phyloP scores from a whole-genome alignment of 352 stramenopile species.

The Globisporangium rhizosaccharum region DNA sequence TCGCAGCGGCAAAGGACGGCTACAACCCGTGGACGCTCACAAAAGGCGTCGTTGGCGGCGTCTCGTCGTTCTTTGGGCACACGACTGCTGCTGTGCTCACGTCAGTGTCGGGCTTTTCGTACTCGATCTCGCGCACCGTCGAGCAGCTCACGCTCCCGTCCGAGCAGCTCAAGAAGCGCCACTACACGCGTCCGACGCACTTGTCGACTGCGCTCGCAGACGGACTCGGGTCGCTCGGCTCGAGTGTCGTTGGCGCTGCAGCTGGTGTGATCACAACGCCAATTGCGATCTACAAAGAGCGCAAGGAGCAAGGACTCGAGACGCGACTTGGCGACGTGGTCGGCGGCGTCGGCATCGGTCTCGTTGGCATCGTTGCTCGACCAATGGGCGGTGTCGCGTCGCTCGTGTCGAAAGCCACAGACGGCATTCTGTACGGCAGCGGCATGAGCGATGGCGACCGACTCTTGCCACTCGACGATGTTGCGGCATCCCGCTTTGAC shows the following conservation, averaged over 20 bases:
- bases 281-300: conserved; percentile 69
- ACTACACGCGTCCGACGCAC: conserved; percentile 61
- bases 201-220: conserved; percentile 56
- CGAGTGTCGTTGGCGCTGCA: conserved; percentile 69
- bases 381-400: conserved; percentile 76
- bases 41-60: conserved; percentile 58
- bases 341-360: conserved; percentile 64
- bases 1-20: conserved; percentile 56
- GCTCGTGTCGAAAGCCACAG: conserved; percentile 68
- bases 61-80: conserved; percentile 71
- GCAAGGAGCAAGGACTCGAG: conserved; percentile 49
- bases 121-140: conserved; percentile 77
- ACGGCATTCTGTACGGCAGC: conserved; percentile 63
- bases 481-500: conserved; percentile 28
- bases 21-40: conserved; percentile 78
- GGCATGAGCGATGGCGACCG: conserved; percentile 38
- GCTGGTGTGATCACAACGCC: conserved; percentile 73
- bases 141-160: conserved; percentile 70
- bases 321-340: conserved; percentile 61
- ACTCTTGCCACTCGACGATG: conserved; percentile 23
- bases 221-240: conserved; percentile 64
- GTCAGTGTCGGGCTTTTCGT: conserved; percentile 75
- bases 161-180: conserved; percentile 50
- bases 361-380: conserved; percentile 74
- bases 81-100: conserved; percentile 60